Conservation (phyloP, 768 basidiomycete species). For the Suillus placidus region DNA sequence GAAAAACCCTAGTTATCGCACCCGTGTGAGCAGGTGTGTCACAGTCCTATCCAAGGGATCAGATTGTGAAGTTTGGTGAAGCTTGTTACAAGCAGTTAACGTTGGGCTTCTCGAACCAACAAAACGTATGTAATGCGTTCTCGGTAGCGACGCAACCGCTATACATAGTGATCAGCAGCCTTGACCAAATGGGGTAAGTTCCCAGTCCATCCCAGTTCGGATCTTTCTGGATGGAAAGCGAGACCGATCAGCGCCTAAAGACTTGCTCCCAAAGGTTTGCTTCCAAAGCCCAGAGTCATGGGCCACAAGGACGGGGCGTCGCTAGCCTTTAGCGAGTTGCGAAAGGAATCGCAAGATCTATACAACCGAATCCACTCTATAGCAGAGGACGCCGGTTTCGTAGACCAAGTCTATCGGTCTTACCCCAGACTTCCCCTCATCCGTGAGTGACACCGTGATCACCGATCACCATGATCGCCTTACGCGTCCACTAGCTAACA, state of each 20-base stretch:
- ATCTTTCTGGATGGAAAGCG: background rate
- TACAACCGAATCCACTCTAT: conserved; percentile 92
- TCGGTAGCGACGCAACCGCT: no score
- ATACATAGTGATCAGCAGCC: no score
- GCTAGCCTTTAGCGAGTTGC: conserved; percentile 50
- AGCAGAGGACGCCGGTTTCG: conserved; percentile 72
- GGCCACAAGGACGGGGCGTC: conserved; percentile 14
- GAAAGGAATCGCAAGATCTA: conserved; percentile 72
- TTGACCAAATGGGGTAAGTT: background rate
- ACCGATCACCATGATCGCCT: background rate
- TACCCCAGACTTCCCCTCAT: conserved; percentile 58
- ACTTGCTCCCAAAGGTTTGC: background rate
- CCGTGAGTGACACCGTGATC: conserved; percentile 42
- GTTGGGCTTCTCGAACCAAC: background rate
- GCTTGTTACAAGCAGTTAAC: background rate
- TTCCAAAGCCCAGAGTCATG: background rate
- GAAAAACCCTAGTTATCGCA: background rate
- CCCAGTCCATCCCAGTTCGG: background rate
- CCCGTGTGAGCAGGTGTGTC: background rate
- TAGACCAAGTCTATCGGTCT: conserved; percentile 51
- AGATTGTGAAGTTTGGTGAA: background rate
- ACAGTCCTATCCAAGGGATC: background rate
- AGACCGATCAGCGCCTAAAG: background rate
- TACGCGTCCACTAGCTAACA: conserved; percentile 65
- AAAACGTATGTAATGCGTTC: no score